These are phyloP conservation scores for Pseudocercospora fuligena DNA, from an alignment of 2,329 filamentous ascomycete species.

Conservation along the genomic window DNA sequence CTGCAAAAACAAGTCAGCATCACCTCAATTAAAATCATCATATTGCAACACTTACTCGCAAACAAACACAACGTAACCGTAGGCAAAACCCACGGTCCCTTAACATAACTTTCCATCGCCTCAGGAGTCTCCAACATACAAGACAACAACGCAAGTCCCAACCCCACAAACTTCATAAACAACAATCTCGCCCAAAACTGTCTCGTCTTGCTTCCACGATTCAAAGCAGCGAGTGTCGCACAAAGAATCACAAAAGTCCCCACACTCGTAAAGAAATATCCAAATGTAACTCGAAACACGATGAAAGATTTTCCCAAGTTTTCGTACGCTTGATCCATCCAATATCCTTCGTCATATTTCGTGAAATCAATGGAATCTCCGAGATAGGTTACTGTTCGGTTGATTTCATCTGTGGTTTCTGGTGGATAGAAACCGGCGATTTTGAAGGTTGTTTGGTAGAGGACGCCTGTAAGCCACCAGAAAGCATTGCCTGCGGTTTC, in stretches of 20 bases:
- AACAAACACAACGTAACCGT: neutral
- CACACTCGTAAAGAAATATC: slow-evolving; percentile 38
- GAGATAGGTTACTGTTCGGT: slow-evolving; percentile 2
- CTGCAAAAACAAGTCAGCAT: neutral
- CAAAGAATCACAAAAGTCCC: slow-evolving; percentile 37
- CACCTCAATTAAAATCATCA: neutral
- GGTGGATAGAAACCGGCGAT: slow-evolving; percentile 25
- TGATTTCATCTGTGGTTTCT: neutral
- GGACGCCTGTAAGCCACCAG: slow-evolving; percentile 19
- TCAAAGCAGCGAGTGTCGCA: slow-evolving; percentile 36
- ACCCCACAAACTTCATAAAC: slow-evolving; percentile 18
- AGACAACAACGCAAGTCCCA: slow-evolving; percentile 15
- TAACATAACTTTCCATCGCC: slow-evolving; percentile 1
- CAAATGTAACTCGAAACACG: slow-evolving; percentile 35
- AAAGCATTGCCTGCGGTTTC: slow-evolving; percentile 16
- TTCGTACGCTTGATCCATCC: slow-evolving; percentile 1
- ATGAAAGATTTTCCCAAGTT: slow-evolving; percentile 13
- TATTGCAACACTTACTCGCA: neutral
- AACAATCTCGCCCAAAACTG: slow-evolving; percentile 35
- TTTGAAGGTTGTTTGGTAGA: slow-evolving; percentile 22
- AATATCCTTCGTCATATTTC: slow-evolving; percentile 6
- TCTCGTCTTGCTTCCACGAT: slow-evolving; percentile 28
- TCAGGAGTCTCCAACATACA: slow-evolving; percentile 12
- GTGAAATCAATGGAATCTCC: slow-evolving; percentile 12
- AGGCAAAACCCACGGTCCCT: neutral